Conservation (phyloP, 164 flowering plant species). For the Vitis vinifera region ASM3070453v1 NC_081811.1:7512501-7513000, state of each 20-base stretch:
- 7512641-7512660: no score
- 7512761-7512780: slow-evolving; percentile 29
- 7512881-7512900: no score
- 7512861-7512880: slow-evolving; percentile 10
- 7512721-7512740: no score
- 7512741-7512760: slow-evolving; percentile 32
- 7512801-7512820: slow-evolving; percentile 5
- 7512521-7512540: slow-evolving; percentile 52
- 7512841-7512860: slow-evolving; percentile 26
- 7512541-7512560: slow-evolving; percentile 47
- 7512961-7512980: slow-evolving; percentile 44
- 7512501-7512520: slow-evolving; percentile 34
- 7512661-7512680: slow-evolving; percentile 37
- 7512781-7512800: slow-evolving; percentile 5
- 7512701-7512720: slow-evolving; percentile 20
- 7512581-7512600: slow-evolving; percentile 32
- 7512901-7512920: no score
- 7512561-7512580: slow-evolving; percentile 43
- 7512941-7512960: background rate
- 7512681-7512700: slow-evolving; percentile 48
- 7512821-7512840: slow-evolving; percentile 31
- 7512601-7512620: slow-evolving; percentile 53
- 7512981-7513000: background rate
- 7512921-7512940: no score
- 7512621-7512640: slow-evolving; percentile 41